Evolutionary conservation across 2,329 filamentous ascomycete genomes (phyloP).

Genomic region (Penicillium verrucosum): DNA sequence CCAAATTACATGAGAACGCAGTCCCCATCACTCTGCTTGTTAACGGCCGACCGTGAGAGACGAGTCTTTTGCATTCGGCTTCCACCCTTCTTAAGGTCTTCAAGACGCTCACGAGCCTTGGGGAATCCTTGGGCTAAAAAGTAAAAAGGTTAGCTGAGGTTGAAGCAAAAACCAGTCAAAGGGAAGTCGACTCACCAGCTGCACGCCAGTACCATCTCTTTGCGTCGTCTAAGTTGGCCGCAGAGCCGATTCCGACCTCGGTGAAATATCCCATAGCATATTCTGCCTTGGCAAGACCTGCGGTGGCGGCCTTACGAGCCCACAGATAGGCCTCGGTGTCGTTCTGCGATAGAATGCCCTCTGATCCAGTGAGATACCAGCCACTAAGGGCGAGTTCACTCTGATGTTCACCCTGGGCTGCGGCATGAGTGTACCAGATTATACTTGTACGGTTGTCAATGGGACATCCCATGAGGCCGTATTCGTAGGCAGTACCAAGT

Average conservation of each 20-base stretch:
- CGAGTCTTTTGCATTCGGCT: conserved; percentile 69
- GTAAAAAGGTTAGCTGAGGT: conserved; percentile 7
- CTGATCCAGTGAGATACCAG: conserved; percentile 93
- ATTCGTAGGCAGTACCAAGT: conserved; percentile 83
- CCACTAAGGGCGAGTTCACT: conserved; percentile 78
- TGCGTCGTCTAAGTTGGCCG: conserved; percentile 85
- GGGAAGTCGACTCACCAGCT: conserved; percentile 67
- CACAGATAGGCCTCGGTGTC: conserved; percentile 96
- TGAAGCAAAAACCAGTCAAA: background rate
- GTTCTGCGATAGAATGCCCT: conserved; percentile 82
- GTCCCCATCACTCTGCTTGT: conserved; percentile 84
- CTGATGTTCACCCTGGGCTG: conserved; percentile 90
- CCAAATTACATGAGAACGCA: conserved; percentile 54
- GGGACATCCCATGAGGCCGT: conserved; percentile 75
- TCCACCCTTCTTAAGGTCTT: conserved; percentile 82
- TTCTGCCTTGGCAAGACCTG: conserved; percentile 87
- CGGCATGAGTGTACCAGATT: conserved; percentile 88
- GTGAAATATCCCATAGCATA: conserved; percentile 99
- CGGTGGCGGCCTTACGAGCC: conserved; percentile 87
- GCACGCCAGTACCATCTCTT: conserved; percentile 98
- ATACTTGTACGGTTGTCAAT: conserved; percentile 84
- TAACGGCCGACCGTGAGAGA: conserved; percentile 77
- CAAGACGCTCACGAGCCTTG: conserved; percentile 86
- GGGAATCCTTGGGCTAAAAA: conserved; percentile 81
- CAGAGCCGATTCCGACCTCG: conserved; percentile 86